Evolutionary conservation across 257 asterid species (phyloP).

Genomic region (Solanum dulcamara): DNA sequence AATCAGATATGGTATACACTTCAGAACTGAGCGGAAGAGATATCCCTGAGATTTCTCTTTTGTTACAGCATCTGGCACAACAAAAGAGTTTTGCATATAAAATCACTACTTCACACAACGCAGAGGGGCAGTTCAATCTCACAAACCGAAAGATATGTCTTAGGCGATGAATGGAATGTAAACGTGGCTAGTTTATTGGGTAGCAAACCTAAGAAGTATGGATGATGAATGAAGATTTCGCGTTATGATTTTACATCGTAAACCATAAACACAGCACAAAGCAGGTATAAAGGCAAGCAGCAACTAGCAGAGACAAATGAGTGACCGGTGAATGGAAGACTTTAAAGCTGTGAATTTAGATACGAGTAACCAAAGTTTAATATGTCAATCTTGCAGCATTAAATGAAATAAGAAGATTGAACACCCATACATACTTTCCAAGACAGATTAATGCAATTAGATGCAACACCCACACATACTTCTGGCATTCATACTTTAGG

Average conservation of each 20-base stretch:
- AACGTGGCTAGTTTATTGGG: neutral
- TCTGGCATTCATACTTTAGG: neutral
- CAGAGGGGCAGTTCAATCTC: neutral
- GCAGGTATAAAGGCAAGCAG: neutral
- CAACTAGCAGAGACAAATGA: neutral
- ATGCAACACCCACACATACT: neutral
- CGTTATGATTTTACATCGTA: neutral
- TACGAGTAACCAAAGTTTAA: neutral
- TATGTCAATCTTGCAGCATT: neutral
- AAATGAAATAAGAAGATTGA: neutral
- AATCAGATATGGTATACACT: constrained; percentile 98
- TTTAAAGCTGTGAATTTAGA: neutral
- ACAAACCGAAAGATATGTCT: neutral
- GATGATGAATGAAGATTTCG: neutral
- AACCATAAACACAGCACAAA: neutral
- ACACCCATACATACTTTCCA: neutral
- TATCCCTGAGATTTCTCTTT: constrained; percentile 97
- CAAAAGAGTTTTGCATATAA: neutral
- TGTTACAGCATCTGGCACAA: constrained; percentile 74
- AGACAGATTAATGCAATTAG: neutral
- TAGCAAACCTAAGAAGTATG: neutral
- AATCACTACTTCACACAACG: neutral
- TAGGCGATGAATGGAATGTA: neutral
- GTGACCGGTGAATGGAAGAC: neutral
- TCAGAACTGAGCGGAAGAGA: constrained; percentile 90